Conservation (phyloP, 2,329 filamentous ascomycete species). For the Curvularia lunata region DNA sequence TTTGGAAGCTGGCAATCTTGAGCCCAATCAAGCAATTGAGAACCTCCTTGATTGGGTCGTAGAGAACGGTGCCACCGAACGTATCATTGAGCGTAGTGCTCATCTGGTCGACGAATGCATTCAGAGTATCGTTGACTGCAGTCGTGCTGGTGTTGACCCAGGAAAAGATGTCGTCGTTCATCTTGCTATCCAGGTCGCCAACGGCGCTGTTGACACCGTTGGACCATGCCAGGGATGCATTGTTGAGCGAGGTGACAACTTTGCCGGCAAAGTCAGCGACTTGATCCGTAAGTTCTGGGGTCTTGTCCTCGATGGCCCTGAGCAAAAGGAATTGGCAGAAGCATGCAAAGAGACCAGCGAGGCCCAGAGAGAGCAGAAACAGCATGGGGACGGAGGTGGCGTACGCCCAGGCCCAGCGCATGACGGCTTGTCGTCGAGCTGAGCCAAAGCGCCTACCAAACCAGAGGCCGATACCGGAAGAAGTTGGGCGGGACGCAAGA, state of each 20-base stretch:
- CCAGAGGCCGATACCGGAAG: conserved; percentile 74
- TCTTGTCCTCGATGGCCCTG: conserved; percentile 72
- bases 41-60: conserved; percentile 78
- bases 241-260: conserved; percentile 74
- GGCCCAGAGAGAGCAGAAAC: conserved; percentile 82
- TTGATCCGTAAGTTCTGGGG: conserved; percentile 74
- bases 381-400: conserved; percentile 83
- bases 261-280: conserved; percentile 81
- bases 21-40: conserved; percentile 86
- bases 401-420: conserved; percentile 85
- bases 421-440: conserved; percentile 70
- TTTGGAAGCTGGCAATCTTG: conserved; percentile 84
- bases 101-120: conserved; percentile 80
- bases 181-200: conserved; percentile 65
- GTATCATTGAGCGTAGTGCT: conserved; percentile 73
- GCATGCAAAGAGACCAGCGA: conserved; percentile 83
- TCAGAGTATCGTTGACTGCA: conserved; percentile 85
- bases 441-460: conserved; percentile 69
- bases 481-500: conserved; percentile 80
- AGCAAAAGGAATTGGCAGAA: conserved; percentile 84
- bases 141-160: conserved; percentile 85
- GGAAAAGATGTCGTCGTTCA: conserved; percentile 85
- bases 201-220: conserved; percentile 76
- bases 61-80: conserved; percentile 82
- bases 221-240: conserved; percentile 79